Percentiles rank a stretch among this genome's conserved stretches.
These are phyloP conservation scores for Nyctanthes arbortristis DNA, from an alignment of 257 asterid species.

Conservation along the genomic window DNA sequence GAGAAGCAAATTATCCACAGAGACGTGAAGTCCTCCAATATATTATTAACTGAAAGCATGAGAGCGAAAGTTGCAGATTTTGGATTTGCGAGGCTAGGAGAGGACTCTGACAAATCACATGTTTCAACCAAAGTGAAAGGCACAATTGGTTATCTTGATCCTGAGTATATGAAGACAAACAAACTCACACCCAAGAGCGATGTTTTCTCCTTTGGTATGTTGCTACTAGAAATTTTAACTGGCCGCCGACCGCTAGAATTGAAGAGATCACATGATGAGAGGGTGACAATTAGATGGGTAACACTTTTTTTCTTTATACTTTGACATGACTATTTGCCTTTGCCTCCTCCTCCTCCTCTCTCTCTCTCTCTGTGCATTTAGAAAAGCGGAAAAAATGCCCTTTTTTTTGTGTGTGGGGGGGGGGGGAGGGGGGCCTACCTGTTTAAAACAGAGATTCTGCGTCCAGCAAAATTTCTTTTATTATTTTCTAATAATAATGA, in stretches of 20 bases:
- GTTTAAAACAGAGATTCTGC: background rate
- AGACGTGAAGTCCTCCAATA: constrained; percentile 96
- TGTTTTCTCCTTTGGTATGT: constrained; percentile 88
- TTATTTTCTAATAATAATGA: background rate
- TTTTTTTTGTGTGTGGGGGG: too few relatives aligned
- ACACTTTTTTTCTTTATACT: constrained; percentile 18
- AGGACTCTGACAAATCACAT: constrained; percentile 79
- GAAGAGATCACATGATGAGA: constrained; percentile 68
- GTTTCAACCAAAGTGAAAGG: constrained; percentile 92
- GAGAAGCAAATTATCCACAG: constrained; percentile 99
- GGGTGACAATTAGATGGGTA: constrained; percentile 94
- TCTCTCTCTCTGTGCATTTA: too few relatives aligned
- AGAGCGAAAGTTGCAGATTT: constrained; percentile 96
- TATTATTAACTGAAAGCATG: constrained; percentile 87
- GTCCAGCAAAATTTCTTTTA: background rate
- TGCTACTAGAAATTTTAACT: constrained; percentile 77
- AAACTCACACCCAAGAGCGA: constrained; percentile 90
- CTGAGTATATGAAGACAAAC: constrained; percentile 91
- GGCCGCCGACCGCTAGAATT: constrained; percentile 96
- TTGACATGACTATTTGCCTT: background rate
- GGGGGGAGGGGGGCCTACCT: background rate
- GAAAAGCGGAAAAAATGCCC: too few relatives aligned
- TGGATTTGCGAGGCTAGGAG: constrained; percentile 92
- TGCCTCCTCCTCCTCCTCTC: too few relatives aligned
- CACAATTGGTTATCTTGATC: constrained; percentile 96